phyloP scores from a whole-genome alignment of 2,329 filamentous ascomycete species.

The Cladosporium sp. region DNA sequence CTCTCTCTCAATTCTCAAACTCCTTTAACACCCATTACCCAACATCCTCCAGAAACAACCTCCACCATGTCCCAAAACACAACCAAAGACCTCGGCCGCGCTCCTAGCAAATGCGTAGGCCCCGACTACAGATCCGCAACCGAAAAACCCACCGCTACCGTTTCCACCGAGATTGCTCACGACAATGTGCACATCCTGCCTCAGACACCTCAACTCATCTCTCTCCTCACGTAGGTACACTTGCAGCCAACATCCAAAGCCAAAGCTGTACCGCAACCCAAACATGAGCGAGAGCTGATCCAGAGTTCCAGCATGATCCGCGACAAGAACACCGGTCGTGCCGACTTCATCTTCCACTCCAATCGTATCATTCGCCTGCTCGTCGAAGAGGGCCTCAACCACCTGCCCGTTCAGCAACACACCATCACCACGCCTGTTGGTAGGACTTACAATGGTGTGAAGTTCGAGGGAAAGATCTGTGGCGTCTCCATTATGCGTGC shows the following conservation, averaged over 20 bases:
- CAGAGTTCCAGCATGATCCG: slow-evolving; percentile 75
- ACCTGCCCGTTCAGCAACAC: slow-evolving; percentile 85
- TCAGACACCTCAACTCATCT: slow-evolving; percentile 95
- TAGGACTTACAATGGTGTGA: slow-evolving; percentile 79
- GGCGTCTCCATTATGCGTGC: slow-evolving; percentile 98
- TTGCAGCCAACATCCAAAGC: not conserved
- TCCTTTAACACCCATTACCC: not conserved
- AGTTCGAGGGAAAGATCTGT: slow-evolving; percentile 97
- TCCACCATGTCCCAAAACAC: slow-evolving; percentile 13
- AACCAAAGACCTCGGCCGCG: slow-evolving; percentile 22
- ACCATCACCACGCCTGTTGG: slow-evolving; percentile 88
- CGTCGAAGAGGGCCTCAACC: slow-evolving; percentile 95
- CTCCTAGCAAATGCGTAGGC: slow-evolving; percentile 62
- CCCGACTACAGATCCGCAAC: slow-evolving; percentile 71
- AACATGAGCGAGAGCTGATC: not conserved
- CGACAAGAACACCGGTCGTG: slow-evolving; percentile 80
- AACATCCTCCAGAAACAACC: not conserved
- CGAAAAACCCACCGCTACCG: slow-evolving; percentile 66
- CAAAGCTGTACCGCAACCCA: not conserved
- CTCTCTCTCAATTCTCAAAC: not conserved
- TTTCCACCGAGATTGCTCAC: slow-evolving; percentile 75
- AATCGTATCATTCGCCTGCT: slow-evolving; percentile 95
- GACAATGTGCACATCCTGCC: slow-evolving; percentile 86
- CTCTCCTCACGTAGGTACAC: slow-evolving; percentile 81
- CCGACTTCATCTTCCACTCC: slow-evolving; percentile 98